Conservation (phyloP, 2,329 filamentous ascomycete genomes). For the Ophiobolus disseminans region DNA sequence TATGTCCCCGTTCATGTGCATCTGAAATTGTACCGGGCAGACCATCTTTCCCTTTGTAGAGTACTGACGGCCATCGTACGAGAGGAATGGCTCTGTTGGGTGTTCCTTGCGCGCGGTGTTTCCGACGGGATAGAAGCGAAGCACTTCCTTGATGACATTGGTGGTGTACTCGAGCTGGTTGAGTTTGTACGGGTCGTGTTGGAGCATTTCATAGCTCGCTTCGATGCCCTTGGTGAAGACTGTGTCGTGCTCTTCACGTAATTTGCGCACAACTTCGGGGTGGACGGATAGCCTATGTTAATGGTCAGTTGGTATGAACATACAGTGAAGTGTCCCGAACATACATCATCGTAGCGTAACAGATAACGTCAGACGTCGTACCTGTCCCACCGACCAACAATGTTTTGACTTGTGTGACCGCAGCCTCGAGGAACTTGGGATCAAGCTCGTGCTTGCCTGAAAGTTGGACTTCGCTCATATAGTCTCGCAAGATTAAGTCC, state of each 20-base stretch:
- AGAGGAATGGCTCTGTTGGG: slow-evolving; percentile 43
- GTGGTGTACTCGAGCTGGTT: slow-evolving; percentile 61
- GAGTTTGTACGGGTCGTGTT: slow-evolving; percentile 54
- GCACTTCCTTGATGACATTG: slow-evolving; percentile 61
- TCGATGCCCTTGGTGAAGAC: slow-evolving; percentile 57
- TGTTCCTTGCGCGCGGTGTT: slow-evolving; percentile 52
- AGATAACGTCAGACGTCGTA: slow-evolving; percentile 48
- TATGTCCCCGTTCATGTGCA: slow-evolving; percentile 40
- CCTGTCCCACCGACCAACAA: slow-evolving; percentile 55
- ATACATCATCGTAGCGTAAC: slow-evolving; percentile 37
- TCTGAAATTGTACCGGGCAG: slow-evolving; percentile 48
- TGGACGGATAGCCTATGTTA: slow-evolving; percentile 28
- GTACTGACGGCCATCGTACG: slow-evolving; percentile 51
- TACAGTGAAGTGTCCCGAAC: not conserved
- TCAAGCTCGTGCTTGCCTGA: slow-evolving; percentile 31
- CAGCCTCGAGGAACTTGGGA: slow-evolving; percentile 43
- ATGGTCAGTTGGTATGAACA: not conserved
- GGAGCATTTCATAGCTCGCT: slow-evolving; percentile 49
- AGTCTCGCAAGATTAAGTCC: slow-evolving; percentile 42
- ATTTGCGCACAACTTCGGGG: slow-evolving; percentile 32
- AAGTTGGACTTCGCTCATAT: slow-evolving; percentile 25
- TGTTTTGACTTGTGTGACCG: slow-evolving; percentile 48
- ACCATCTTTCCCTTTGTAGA: slow-evolving; percentile 56
- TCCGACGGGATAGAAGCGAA: slow-evolving; percentile 61
- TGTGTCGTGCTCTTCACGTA: slow-evolving; percentile 59